Conservation (phyloP, 164 flowering plant species). For the Sextonia rubra region DNA sequence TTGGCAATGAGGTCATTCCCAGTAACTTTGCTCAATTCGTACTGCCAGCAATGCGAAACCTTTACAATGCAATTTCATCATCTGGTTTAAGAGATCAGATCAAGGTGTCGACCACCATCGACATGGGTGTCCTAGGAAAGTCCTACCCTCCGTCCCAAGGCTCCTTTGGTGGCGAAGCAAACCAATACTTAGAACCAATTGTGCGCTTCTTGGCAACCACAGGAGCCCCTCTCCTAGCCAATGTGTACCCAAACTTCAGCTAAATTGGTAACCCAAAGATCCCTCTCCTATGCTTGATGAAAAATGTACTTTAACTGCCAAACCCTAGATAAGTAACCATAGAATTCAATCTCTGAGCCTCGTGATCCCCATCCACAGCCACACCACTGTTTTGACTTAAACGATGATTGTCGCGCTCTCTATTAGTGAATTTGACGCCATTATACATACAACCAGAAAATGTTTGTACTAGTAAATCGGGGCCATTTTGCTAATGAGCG, state of each 20-base stretch:
- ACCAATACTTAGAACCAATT: neutral
- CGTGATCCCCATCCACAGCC: no score
- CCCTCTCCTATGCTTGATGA: neutral
- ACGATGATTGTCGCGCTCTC: no score
- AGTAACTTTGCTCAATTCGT: conserved; percentile 3
- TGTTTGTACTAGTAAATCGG: no score
- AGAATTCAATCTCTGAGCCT: no score
- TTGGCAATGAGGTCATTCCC: conserved; percentile 47
- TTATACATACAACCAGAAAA: no score
- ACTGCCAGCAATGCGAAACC: conserved; percentile 6
- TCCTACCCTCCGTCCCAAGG: neutral
- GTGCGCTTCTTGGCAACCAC: neutral
- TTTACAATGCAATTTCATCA: conserved; percentile 5
- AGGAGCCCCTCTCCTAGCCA: conserved; percentile 2
- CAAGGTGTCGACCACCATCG: conserved; percentile 10
- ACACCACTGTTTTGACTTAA: no score
- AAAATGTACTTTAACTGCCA: no score
- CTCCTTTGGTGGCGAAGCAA: neutral
- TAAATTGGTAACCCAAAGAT: neutral
- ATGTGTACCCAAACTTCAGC: conserved; percentile 8
- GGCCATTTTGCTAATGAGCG: no score
- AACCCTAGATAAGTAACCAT: no score
- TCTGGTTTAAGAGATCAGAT: conserved; percentile 9
- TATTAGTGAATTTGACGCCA: no score
- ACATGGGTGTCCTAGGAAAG: neutral